phyloP scores from a whole-genome alignment of 257 asterid species.

The Catharanthus roseus region DNA sequence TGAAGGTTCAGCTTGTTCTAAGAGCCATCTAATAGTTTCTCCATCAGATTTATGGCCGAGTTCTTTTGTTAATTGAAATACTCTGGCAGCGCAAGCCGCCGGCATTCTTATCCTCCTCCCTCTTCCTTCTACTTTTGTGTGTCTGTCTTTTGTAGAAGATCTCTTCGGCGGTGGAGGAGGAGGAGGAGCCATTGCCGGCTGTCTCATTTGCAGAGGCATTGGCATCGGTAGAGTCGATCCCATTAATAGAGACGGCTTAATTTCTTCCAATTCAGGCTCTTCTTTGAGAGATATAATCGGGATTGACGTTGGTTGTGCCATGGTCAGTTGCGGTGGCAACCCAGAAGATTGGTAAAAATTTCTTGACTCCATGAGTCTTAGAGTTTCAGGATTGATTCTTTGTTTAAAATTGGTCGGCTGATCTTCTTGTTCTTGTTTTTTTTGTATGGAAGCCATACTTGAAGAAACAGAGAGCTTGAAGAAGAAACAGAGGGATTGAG shows the following conservation, averaged over 20 bases:
- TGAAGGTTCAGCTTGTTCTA: slow-evolving; percentile 17
- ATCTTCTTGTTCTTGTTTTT: neutral
- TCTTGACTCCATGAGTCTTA: slow-evolving; percentile 5
- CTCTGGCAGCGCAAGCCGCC: slow-evolving; percentile 20
- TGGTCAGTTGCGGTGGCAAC: slow-evolving; percentile 7
- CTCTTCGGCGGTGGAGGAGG: slow-evolving; percentile 35
- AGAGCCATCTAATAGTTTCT: slow-evolving; percentile 22
- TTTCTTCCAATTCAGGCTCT: slow-evolving; percentile 28
- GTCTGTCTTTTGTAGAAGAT: slow-evolving; percentile 25
- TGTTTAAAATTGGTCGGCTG: neutral
- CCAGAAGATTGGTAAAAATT: too few species aligned
- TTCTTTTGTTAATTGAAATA: slow-evolving; percentile 16
- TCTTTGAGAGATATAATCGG: slow-evolving; percentile 31
- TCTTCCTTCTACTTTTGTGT: slow-evolving; percentile 19
- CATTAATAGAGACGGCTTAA: slow-evolving; percentile 13
- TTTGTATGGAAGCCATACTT: slow-evolving; percentile 13
- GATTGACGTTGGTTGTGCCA: slow-evolving; percentile 25
- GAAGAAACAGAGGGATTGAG: neutral
- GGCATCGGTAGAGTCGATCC: slow-evolving; percentile 14
- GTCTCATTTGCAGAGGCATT: slow-evolving; percentile 17
- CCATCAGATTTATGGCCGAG: slow-evolving; percentile 23
- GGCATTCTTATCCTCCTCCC: slow-evolving; percentile 22
- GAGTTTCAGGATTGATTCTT: slow-evolving; percentile 1
- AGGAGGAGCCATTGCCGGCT: neutral
- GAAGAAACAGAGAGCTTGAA: neutral